Conservation (phyloP, 768 basidiomycete species). For the Chlorophyllum brunneum region DNA sequence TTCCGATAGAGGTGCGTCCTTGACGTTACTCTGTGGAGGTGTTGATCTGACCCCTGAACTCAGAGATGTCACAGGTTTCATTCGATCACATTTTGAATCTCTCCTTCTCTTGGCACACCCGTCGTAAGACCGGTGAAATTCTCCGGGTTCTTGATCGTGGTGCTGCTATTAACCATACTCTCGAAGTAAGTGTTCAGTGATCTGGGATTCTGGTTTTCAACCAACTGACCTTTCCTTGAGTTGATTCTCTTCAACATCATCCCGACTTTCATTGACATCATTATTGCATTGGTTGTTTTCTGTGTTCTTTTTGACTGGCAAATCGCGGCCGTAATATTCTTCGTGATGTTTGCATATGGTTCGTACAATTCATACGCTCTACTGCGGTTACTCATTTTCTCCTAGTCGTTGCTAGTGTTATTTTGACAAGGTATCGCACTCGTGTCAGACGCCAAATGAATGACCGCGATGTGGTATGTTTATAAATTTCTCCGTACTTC, state of each 20-base stretch:
- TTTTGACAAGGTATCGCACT: constrained; percentile 72
- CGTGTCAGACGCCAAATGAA: constrained; percentile 76
- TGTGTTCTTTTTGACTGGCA: constrained; percentile 60
- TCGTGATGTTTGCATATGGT: constrained; percentile 77
- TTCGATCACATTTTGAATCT: constrained; percentile 87
- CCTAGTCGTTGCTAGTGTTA: constrained; percentile 49
- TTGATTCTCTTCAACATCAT: constrained; percentile 79
- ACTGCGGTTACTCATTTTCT: constrained; percentile 39
- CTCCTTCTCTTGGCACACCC: constrained; percentile 80
- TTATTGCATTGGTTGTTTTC: constrained; percentile 68
- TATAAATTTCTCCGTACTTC: background rate
- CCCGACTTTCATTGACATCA: constrained; percentile 80
- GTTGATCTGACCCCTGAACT: background rate
- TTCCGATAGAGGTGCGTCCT: constrained; percentile 60
- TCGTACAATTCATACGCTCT: constrained; percentile 18
- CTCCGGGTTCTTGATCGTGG: constrained; percentile 80
- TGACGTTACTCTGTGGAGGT: background rate
- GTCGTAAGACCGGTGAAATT: constrained; percentile 81
- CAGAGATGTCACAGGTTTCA: constrained; percentile 83
- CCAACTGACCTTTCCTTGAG: constrained; percentile 28
- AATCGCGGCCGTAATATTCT: constrained; percentile 60
- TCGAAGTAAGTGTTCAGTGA: constrained; percentile 45
- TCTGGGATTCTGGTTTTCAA: background rate
- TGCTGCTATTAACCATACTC: constrained; percentile 79
- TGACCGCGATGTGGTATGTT: constrained; percentile 66